These are phyloP conservation scores for Alternaria gaisen DNA, from an alignment of 2,329 filamentous ascomycete species.

Conservation along the genomic window DNA sequence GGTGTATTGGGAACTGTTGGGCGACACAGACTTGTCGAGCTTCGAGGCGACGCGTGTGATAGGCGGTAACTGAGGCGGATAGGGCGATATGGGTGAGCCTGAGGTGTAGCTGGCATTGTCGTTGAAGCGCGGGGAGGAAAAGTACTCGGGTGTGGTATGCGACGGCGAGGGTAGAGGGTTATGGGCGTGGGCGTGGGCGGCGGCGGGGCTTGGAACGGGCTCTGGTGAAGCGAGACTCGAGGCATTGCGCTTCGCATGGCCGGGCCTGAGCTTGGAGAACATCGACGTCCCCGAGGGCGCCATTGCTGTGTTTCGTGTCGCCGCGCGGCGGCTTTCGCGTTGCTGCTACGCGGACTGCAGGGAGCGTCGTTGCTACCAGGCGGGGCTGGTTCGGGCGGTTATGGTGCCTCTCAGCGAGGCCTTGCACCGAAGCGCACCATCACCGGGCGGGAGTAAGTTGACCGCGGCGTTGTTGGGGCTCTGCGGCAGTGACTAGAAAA, in stretches of 20 bases:
- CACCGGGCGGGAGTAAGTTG: conserved; percentile 15
- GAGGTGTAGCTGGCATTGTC: conserved; percentile 43
- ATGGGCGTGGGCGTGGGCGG: conserved; percentile 32
- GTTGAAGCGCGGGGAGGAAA: conserved; percentile 41
- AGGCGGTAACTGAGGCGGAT: conserved; percentile 51
- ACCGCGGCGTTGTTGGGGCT: conserved; percentile 12
- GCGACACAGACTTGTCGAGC: conserved; percentile 33
- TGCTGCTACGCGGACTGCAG: conserved; percentile 18
- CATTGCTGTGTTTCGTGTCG: conserved; percentile 35
- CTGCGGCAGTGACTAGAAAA: conserved; percentile 14
- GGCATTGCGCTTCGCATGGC: conserved; percentile 51
- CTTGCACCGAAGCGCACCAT: conserved; percentile 40
- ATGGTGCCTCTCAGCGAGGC: conserved; percentile 49
- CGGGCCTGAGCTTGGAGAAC: conserved; percentile 52
- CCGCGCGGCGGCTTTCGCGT: conserved; percentile 29
- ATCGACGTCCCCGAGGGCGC: conserved; percentile 52
- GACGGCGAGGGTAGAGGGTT: conserved; percentile 39
- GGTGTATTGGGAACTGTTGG: conserved; percentile 21
- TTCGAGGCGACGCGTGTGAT: conserved; percentile 51
- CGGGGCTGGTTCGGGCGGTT: conserved; percentile 10
- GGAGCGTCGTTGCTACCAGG: conserved; percentile 6
- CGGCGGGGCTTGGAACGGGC: conserved; percentile 37
- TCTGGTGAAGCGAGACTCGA: conserved; percentile 48
- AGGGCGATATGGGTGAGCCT: conserved; percentile 50
- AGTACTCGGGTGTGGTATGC: conserved; percentile 38